Base-by-base conservation (phyloP, 2,329 filamentous ascomycete genomes). In the Pestalotiopsis sp. region DNA sequence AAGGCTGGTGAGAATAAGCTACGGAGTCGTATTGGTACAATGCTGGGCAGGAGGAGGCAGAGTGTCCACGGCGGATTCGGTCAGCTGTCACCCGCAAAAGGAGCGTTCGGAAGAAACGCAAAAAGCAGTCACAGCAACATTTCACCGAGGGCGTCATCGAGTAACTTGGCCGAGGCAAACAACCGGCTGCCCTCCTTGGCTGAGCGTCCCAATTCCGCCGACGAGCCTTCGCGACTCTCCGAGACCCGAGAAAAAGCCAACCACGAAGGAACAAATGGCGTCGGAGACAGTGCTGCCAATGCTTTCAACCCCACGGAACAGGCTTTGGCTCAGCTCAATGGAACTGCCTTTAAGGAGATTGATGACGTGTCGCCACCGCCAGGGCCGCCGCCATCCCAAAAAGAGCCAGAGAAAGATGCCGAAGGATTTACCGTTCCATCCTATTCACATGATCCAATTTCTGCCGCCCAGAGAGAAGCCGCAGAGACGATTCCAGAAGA, bases 341-440 rank as follows among this genome's bases (percentile, higher is more conserved):
- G 87, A 45, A 82, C 78, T 36, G 74, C 82, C 39, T 75, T 79
- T 20, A 73, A 68, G 14, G 87, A 88, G 66, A 76, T 87, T 27
- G 83, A 85, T 63, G 86, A 86, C 66, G 84, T 86, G 38, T 80
- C 84, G 9, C 83, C 87, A 38, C 86, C 87, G 17, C 81, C 84
- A 2, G 85, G 85, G 0, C 83, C 86, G 25, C 85, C 87, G 1
- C 83, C 85, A 2, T 81, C 82, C 2, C 84, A 85, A 60, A 79
- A 79, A 67, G 78, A 78, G 65, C 78, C 80, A 25, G 77, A 80
- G 17, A 93, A 89, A 76, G 93, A 96, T 76, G 82, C 88, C 0
- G 93, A 97, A 72, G 93, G 93, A 6, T 96, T 91, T 76, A 91
- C 87, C 3, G 87, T 95, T n/a, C 92, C 91, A 0, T 85, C 89